phyloP scores from a whole-genome alignment of 345 rosid species.

The Heritiera littoralis region DNA sequence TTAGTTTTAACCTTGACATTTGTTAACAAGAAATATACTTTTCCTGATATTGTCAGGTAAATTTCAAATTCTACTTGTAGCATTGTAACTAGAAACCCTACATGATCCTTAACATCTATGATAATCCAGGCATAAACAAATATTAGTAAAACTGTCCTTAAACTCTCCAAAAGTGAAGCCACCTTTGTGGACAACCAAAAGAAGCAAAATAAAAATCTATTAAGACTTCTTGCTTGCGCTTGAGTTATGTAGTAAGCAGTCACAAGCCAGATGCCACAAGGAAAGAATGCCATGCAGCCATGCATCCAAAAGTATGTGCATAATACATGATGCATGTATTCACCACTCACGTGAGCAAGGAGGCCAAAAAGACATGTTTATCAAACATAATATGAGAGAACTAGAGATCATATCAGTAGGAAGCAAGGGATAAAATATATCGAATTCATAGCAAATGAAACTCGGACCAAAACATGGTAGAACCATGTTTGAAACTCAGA shows the following conservation, averaged over 20 bases:
- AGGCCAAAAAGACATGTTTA: not conserved
- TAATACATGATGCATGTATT: not conserved
- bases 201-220: not conserved
- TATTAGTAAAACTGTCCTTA: not conserved
- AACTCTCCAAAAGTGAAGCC: not conserved
- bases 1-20: not conserved
- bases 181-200: not conserved
- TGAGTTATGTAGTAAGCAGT: not conserved
- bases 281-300: not conserved
- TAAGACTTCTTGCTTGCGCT: not conserved
- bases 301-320: not conserved
- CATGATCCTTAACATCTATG: not conserved
- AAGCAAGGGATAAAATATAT: not conserved
- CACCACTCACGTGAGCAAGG: not conserved
- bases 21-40: not conserved
- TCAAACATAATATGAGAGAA: not conserved
- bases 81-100: slow-evolving; percentile 1
- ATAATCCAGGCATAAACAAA: not conserved
- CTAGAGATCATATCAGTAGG: not conserved
- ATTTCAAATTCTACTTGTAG: not conserved
- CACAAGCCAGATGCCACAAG: not conserved
- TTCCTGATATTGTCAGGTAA: not conserved
- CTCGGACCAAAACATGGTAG: not conserved
- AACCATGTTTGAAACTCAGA: not conserved
- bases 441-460: not conserved